phyloP scores from a whole-genome alignment of 805 yeast species.

The Cephaloascus albidus region DNA sequence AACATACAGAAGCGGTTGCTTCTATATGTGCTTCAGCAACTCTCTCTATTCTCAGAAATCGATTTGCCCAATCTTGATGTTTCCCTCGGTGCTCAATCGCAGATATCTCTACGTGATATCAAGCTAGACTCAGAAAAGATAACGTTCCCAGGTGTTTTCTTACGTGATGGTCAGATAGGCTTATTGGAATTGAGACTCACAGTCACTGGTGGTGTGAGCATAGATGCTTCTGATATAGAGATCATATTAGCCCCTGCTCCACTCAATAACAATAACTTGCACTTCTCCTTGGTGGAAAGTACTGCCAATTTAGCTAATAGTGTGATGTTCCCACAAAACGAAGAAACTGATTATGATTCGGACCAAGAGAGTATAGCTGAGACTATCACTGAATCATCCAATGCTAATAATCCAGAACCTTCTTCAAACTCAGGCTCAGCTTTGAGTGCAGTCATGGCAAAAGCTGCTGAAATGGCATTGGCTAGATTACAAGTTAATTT shows the following conservation, averaged over 20 bases:
- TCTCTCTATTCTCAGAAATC: slow-evolving; percentile 72
- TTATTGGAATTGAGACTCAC: slow-evolving; percentile 49
- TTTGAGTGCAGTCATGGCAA: slow-evolving; percentile 47
- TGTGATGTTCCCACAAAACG: slow-evolving; percentile 29
- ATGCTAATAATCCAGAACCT: background rate
- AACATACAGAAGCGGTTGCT: slow-evolving; percentile 76
- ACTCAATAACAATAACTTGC: slow-evolving; percentile 15
- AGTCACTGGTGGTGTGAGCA: slow-evolving; percentile 61
- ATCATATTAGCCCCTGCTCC: slow-evolving; percentile 30
- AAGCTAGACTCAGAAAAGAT: slow-evolving; percentile 66
- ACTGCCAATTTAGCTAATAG: slow-evolving; percentile 67
- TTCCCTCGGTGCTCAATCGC: slow-evolving; percentile 49
- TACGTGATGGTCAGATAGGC: slow-evolving; percentile 54
- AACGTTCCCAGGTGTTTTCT: slow-evolving; percentile 50
- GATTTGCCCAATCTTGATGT: slow-evolving; percentile 79
- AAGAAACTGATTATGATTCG: slow-evolving; percentile 1
- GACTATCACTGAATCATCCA: background rate
- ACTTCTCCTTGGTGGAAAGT: slow-evolving; percentile 57
- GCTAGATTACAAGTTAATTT: slow-evolving; percentile 49
- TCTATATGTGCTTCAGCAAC: slow-evolving; percentile 70
- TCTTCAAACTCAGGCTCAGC: slow-evolving; percentile 15
- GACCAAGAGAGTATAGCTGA: background rate
- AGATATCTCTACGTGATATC: slow-evolving; percentile 49
- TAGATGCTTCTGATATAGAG: slow-evolving; percentile 48
- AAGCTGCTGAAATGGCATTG: slow-evolving; percentile 59